Evolutionary conservation across 2,329 filamentous ascomycete species (phyloP).

Genomic region (Myriosclerotinia curreyana): DNA sequence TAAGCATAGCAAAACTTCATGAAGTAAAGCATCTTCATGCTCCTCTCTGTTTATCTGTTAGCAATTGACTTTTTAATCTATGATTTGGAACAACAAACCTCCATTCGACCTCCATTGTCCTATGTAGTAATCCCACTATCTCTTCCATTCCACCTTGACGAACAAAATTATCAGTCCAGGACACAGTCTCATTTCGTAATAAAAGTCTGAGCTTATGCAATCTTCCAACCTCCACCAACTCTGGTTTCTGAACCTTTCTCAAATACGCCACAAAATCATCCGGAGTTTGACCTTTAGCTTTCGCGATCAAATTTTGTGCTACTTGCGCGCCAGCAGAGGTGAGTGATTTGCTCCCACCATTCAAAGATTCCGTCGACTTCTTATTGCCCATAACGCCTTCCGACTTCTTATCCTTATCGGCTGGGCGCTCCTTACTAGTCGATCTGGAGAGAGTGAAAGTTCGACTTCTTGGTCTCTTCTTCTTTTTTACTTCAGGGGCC

Average conservation of each 20-base stretch:
- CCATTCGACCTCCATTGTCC: slow-evolving; percentile 97
- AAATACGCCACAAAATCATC: slow-evolving; percentile 85
- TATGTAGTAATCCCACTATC: slow-evolving; percentile 78
- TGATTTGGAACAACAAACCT: slow-evolving; percentile 55
- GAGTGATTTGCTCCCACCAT: slow-evolving; percentile 55
- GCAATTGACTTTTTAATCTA: slow-evolving; percentile 42
- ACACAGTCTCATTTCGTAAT: slow-evolving; percentile 89
- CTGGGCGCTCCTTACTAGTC: slow-evolving; percentile 53
- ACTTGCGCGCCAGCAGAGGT: slow-evolving; percentile 55
- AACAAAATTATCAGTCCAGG: slow-evolving; percentile 93
- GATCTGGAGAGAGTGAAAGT: slow-evolving; percentile 60
- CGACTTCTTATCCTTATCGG: slow-evolving; percentile 68
- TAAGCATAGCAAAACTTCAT: slow-evolving; percentile 87
- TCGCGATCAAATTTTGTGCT: slow-evolving; percentile 58
- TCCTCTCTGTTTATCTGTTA: slow-evolving; percentile 65
- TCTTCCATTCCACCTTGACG: slow-evolving; percentile 87
- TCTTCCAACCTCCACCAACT: slow-evolving; percentile 87
- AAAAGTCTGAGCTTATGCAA: slow-evolving; percentile 88
- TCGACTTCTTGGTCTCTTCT: slow-evolving; percentile 62
- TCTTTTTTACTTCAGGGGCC: slow-evolving; percentile 44
- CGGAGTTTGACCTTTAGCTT: slow-evolving; percentile 71
- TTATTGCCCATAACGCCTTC: slow-evolving; percentile 62
- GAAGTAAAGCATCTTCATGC: slow-evolving; percentile 88
- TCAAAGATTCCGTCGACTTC: slow-evolving; percentile 70
- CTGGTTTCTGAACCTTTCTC: slow-evolving; percentile 74